These are phyloP conservation scores for Luzula sylvatica DNA, from an alignment of 176 grass and related monocot species.

Conservation along the genomic window DNA sequence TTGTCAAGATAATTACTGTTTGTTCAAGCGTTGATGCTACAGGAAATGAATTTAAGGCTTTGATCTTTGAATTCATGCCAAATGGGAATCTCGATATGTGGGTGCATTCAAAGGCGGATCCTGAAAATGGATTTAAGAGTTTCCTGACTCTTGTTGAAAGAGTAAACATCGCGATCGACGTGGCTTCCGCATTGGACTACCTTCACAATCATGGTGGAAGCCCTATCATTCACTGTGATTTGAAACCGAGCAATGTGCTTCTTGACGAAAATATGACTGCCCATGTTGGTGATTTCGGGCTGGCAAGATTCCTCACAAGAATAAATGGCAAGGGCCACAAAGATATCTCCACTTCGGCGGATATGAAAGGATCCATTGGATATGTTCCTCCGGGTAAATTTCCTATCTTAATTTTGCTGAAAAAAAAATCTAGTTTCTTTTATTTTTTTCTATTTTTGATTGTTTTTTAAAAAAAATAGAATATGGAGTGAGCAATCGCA, in stretches of 20 bases:
- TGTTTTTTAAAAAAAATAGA: not conserved
- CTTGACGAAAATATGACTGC: conserved; percentile 21
- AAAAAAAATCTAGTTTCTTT: not conserved
- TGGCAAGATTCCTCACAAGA: not conserved
- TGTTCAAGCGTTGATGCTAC: conserved; percentile 33
- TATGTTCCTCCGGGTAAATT: conserved; percentile 10
- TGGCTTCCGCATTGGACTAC: not conserved
- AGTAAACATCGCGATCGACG: too few relatives aligned
- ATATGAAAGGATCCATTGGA: conserved; percentile 11
- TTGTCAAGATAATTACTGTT: conserved; percentile 37
- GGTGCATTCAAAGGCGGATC: conserved; percentile 9
- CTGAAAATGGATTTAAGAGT: not conserved
- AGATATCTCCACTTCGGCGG: conserved; percentile 8
- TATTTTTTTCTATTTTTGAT: not conserved
- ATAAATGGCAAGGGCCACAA: not conserved
- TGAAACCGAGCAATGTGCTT: conserved; percentile 21
- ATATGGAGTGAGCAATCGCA: conserved; percentile 18
- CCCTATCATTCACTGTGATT: conserved; percentile 44
- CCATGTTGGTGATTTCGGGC: conserved; percentile 13
- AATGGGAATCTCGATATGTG: conserved; percentile 54
- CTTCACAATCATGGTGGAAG: conserved; percentile 15
- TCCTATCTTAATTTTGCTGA: not conserved
- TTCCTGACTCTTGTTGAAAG: too few relatives aligned
- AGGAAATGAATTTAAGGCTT: conserved; percentile 42
- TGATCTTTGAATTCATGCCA: conserved; percentile 31